Evolutionary conservation across 129 eudicot genomes (phyloP), one percentile per base, ranked within the genome.

Genomic region (Helichrysum umbraculigerum): DNA sequence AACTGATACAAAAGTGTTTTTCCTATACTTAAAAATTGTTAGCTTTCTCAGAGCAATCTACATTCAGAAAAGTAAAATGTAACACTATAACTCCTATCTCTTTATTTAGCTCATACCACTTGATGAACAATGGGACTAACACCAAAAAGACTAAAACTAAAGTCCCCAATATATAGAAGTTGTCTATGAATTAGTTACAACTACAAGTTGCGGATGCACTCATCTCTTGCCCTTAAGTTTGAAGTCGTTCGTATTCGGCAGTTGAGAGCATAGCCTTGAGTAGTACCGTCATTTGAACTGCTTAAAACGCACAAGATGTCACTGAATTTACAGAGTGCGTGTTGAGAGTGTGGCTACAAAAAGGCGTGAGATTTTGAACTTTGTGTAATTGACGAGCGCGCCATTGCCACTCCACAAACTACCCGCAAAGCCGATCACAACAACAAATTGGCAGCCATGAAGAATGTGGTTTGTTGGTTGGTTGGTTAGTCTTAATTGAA

Each of bases 401-500:
- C 33, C 33, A 6, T 44, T 60, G 64, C 29, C 58, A 41, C 41
- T 50, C 47, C 9, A 72, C 14, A 7, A 65, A 44, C 35, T 30
- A 28, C 67, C 65, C n/a, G 42, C 64, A 65, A 68, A 74, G 71
- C 57, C 64, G 41, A 44, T 75, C 68, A 68, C 14, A 66, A 22
- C 72, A 73, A 73, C 75, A 50, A 73, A 80, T 42, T 67, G 71
- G 71, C 51, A 68, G 79, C 75, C 84, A 74, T 73, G 62, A 72
- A 59, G 59, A 58, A 72, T 47, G 51, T 19, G 82, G 57, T 72
- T n/a, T n/a, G n/a, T n/a, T 25, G 28, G 28, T 25, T 25, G 28
- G 28, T 25, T 58, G 34, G 68, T 73, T 47, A 47, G 17, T 17
- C 68, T 83, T 87, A 95, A 77, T 91, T 95, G 96, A 95, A 95